These are phyloP conservation scores for Trypanosoma scelopori DNA, from an alignment of 208 protist genomes.

Conservation along the genomic window DNA sequence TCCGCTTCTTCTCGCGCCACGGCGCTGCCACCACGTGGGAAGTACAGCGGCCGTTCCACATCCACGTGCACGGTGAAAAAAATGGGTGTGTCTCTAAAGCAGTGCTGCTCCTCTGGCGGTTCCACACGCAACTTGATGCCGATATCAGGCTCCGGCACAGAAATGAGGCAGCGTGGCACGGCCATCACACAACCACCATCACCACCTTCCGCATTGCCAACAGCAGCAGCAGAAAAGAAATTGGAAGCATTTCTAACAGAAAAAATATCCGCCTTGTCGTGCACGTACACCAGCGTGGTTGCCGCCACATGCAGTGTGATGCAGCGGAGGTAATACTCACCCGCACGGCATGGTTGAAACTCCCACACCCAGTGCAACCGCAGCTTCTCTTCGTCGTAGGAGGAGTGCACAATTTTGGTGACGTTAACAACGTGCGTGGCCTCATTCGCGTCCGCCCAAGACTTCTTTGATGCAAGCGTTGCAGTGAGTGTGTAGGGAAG, in stretches of 20 bases:
- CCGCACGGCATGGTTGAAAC: slow-evolving; percentile 62
- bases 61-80: slow-evolving; percentile 62
- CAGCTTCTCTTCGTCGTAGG: slow-evolving; percentile 34
- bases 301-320: slow-evolving; percentile 43
- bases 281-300: slow-evolving; percentile 24
- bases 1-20: background rate
- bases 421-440: slow-evolving; percentile 59
- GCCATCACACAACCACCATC: background rate
- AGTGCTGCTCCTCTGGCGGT: slow-evolving; percentile 51
- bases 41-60: slow-evolving; percentile 34
- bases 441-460: slow-evolving; percentile 61
- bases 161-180: slow-evolving; percentile 28
- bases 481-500: slow-evolving; percentile 23
- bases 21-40: background rate
- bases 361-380: slow-evolving; percentile 39
- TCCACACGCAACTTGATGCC: slow-evolving; percentile 46
- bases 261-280: background rate
- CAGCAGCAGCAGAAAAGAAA: background rate
- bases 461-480: slow-evolving; percentile 64
- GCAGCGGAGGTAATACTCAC: slow-evolving; percentile 54
- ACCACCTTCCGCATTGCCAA: no score
- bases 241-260: slow-evolving; percentile 1
- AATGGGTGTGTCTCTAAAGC: slow-evolving; percentile 60
- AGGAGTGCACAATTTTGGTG: slow-evolving; percentile 1
- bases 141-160: slow-evolving; percentile 53